Evolutionary conservation across 164 flowering plant species (phyloP), one percentile per base, ranked within the genome.

Genomic region (Nymphaea thermarum): DNA sequence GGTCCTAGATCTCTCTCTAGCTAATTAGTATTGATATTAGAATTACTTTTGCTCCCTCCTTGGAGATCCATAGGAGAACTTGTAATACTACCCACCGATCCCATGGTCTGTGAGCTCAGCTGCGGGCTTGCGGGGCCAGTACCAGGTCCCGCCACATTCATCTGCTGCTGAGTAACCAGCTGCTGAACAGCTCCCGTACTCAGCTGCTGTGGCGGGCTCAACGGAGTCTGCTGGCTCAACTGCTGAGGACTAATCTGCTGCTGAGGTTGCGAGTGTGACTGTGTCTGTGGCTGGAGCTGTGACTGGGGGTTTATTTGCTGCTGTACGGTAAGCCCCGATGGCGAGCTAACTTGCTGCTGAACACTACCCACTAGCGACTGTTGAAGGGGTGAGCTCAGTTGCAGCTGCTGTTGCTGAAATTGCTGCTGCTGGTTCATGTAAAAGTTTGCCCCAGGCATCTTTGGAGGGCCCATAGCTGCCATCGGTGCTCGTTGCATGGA

Each of bases 111-210:
- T 6, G 98, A 89, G 78, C 97, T 94, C 81, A 89, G 69, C 76
- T 89, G 96, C 15, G 98, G 98, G 76, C 97, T 94, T 3, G 90
- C 91, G 6, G 97, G 97, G 63, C 88, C 81, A 43, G 84, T 79
- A 69, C 84, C 96, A 17, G 81, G 78, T 74, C 87, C 90, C 59
- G 85, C 82, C 42, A 83, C 80, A 77, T 77, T 81, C 74, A 87
- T 66, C 62, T 80, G 85, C 69, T 85, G 97, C 63, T 61, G 63
- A 7, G 63, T n/a, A 36, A n/a, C 63, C 63, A 61, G 6, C 42
- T 61, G 63, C 64, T 62, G 64, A 62, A 88, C 74, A 36, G 84
- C 77, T 59, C 91, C 95, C 2, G 89, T 82, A 72, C 95, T 89
- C 70, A 91, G 68, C 43, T 71, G 72, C 62, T 81, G 81, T 55